A percentile compares a stretch with the other conserved stretches of the same genome.
phyloP scores from a whole-genome alignment of 2,329 filamentous ascomycete genomes.

The Pseudocercospora vitis region DNA sequence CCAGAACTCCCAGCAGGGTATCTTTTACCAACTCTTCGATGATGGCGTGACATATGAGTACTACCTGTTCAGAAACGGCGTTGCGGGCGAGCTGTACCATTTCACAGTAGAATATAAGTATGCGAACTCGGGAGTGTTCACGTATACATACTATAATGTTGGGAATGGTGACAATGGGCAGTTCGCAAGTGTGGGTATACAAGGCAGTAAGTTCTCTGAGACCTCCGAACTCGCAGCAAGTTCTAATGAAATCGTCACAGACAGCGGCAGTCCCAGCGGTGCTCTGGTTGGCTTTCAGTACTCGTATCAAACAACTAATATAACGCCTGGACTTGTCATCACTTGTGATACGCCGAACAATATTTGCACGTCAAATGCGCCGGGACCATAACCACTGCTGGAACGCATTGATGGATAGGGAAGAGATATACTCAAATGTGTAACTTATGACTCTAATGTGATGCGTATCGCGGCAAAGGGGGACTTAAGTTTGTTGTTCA shows the following conservation, averaged over 20 bases:
- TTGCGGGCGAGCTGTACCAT: slow-evolving; percentile 30
- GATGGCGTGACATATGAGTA: slow-evolving; percentile 36
- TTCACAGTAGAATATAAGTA: slow-evolving; percentile 36
- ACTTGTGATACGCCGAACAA: slow-evolving; percentile 29
- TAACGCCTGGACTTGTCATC: slow-evolving; percentile 28
- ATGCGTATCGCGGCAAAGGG: not conserved
- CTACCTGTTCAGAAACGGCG: slow-evolving; percentile 29
- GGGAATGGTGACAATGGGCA: slow-evolving; percentile 28
- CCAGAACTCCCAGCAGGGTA: slow-evolving; percentile 29
- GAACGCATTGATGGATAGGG: not conserved
- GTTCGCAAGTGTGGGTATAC: slow-evolving; percentile 31
- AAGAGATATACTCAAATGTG: not conserved
- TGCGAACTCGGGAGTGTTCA: slow-evolving; percentile 32
- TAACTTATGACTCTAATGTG: not conserved
- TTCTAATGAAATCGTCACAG: not conserved
- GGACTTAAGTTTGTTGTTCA: not conserved
- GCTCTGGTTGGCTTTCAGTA: slow-evolving; percentile 22
- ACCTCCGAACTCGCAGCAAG: not conserved
- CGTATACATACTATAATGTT: slow-evolving; percentile 33
- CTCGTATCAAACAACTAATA: slow-evolving; percentile 17
- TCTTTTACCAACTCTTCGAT: slow-evolving; percentile 36
- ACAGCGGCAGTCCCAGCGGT: not conserved
- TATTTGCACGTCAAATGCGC: slow-evolving; percentile 19
- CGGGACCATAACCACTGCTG: too few relatives aligned
- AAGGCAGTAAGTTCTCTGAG: slow-evolving; percentile 32